phyloP scores from a whole-genome alignment of 2,329 filamentous ascomycete species.

The Fusarium sulawesiense region DNA sequence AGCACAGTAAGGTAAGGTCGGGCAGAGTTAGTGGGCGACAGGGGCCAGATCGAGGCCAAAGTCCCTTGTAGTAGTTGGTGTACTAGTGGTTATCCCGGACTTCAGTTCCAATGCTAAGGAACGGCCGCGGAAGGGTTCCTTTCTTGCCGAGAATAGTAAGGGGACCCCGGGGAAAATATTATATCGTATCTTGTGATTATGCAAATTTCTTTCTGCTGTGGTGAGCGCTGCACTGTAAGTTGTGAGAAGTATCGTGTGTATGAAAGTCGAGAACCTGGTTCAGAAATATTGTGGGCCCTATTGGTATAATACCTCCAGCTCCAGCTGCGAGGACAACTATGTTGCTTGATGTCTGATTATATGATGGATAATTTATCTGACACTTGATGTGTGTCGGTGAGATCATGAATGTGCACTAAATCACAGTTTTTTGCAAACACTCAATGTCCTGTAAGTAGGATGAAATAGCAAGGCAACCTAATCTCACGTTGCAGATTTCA shows the following conservation, averaged over 20 bases:
- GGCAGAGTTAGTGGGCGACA: slow-evolving; percentile 30
- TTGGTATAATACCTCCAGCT: background rate
- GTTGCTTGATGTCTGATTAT: background rate
- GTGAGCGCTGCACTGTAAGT: background rate
- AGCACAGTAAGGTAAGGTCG: background rate
- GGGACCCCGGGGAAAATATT: background rate
- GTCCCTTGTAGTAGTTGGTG: slow-evolving; percentile 48
- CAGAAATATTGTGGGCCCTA: slow-evolving; percentile 13
- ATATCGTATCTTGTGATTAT: background rate
- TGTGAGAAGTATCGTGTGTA: background rate
- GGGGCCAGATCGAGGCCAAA: slow-evolving; percentile 25
- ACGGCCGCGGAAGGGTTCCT: slow-evolving; percentile 24
- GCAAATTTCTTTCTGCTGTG: background rate
- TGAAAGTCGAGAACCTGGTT: background rate
- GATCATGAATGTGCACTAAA: background rate
- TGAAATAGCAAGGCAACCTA: slow-evolving; percentile 1
- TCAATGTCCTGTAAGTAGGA: background rate
- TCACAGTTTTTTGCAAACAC: background rate
- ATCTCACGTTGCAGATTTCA: background rate
- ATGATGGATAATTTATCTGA: background rate
- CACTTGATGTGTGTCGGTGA: background rate
- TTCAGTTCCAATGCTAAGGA: slow-evolving; percentile 2
- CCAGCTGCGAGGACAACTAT: background rate
- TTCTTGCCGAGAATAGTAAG: slow-evolving; percentile 2
- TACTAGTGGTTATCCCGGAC: background rate